Base-by-base conservation (phyloP, 441 rosid genomes). In the Bocquillonia castaneifolia region DNA sequence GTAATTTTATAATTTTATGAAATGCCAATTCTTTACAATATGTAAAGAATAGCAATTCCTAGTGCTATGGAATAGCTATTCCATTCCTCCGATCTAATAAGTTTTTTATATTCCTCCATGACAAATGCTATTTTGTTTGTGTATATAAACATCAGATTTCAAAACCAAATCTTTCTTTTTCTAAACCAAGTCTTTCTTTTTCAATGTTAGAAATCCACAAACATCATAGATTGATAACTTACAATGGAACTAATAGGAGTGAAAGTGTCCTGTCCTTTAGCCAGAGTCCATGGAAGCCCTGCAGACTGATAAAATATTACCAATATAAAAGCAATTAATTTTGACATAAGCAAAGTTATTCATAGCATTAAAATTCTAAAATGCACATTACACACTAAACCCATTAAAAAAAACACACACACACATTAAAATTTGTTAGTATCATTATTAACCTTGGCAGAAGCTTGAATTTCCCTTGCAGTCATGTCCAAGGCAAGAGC, bases 271-370 rank as follows among this genome's bases (percentile, higher is more conserved):
- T 88, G 95, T 55, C 99, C 99, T 77, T 93, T 91, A 36, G 97
- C 93, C 64, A 89, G 86, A 26, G 95, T 91, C 99, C 97, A 91
- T 3, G 99, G 99, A 76, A 93, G 97, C 72, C 99, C 96, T 68
- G 88, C 85, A 66, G 99, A 81, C 97, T 91, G 80, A 60, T 4
- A 78, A 45, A 69, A 62, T 6, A 64, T 29, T 34, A 63, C 10
- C 67, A 65, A 26, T 25, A 70, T 67, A 14, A 44, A 5, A 65
- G 17, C 5, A 64, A 64, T 54, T 64, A 25, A 15, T 39, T 7
- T 5, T 36, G 36, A 45, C 22, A 45, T 20, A 4, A 32, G 4
- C 44, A n/a, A 4, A 32, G 40, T 54, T 29, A 25, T 14, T 22
- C 7, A 23, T 25, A 25, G 17, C n/a, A 32, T 20, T n/a, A 0